phyloP scores from a whole-genome alignment of 441 rosid genomes.

The Gossypium gossypioides region DNA sequence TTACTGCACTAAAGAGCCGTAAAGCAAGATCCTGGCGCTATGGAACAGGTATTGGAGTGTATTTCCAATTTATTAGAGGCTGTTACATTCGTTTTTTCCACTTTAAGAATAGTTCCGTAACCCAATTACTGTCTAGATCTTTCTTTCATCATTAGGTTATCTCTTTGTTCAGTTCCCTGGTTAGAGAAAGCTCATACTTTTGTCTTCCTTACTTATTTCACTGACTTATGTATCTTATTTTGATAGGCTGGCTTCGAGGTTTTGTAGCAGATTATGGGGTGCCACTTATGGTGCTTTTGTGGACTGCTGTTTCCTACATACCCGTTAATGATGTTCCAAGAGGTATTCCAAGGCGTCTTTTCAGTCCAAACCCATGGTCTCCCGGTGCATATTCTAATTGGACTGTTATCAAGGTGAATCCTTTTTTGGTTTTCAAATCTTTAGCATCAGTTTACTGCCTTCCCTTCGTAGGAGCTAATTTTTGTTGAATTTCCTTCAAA shows the following conservation, averaged over 20 bases:
- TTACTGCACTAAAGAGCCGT: conserved; percentile 61
- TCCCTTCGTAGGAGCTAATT: conserved; percentile 1
- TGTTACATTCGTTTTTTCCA: neutral
- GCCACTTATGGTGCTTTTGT: conserved; percentile 64
- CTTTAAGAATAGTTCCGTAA: neutral
- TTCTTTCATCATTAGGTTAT: neutral
- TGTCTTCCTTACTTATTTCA: neutral
- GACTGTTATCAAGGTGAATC: conserved; percentile 60
- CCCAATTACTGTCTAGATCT: neutral
- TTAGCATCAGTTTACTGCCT: neutral
- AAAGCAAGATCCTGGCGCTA: conserved; percentile 77
- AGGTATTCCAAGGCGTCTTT: conserved; percentile 72
- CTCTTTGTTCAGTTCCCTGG: conserved; percentile 7
- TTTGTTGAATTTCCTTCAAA: conserved; percentile 10
- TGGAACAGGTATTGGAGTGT: conserved; percentile 46
- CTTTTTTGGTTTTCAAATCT: conserved; percentile 2
- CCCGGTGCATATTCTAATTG: conserved; percentile 70
- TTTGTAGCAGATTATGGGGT: conserved; percentile 70
- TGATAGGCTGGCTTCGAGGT: conserved; percentile 58
- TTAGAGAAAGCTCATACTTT: neutral
- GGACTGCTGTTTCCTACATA: conserved; percentile 66
- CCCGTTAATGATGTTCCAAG: conserved; percentile 55
- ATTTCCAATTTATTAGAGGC: neutral
- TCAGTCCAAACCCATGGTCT: conserved; percentile 83
- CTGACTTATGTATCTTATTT: conserved; percentile 1